Conservation (phyloP, 805 yeast genomes). For the Yarrowia keelungensis region DNA sequence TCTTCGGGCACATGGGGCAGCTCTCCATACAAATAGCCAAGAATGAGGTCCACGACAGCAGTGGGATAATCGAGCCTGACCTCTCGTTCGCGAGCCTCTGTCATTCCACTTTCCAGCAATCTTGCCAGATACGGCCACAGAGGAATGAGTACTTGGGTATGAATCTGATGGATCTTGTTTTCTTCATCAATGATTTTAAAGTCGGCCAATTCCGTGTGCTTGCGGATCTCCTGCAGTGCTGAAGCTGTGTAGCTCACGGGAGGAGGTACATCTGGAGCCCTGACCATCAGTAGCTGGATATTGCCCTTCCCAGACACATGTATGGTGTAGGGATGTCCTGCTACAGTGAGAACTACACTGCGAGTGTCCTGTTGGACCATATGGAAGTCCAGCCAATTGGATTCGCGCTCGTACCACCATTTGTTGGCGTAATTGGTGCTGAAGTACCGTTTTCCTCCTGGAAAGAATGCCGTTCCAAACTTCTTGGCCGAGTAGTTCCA, state of each 20-base stretch:
- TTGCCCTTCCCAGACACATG: background rate
- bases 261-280: background rate
- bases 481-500: conserved; percentile 17
- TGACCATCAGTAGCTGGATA: background rate
- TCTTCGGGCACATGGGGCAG: background rate
- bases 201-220: background rate
- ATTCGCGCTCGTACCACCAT: conserved; percentile 14
- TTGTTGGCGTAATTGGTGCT: background rate
- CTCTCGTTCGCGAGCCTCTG: background rate
- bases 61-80: background rate
- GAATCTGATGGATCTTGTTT: background rate
- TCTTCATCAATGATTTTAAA: conserved; percentile 11
- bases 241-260: background rate
- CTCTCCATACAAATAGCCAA: background rate
- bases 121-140: conserved; percentile 7
- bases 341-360: background rate
- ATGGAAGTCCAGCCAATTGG: background rate
- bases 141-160: conserved; percentile 1
- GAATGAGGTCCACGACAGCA: background rate
- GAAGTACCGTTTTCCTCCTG: conserved; percentile 13
- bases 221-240: background rate
- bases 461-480: conserved; percentile 6
- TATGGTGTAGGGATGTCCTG: background rate
- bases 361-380: background rate
- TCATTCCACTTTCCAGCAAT: conserved; percentile 6